Evolutionary conservation across 1,284 basidiomycete genomes (phyloP), one percentile per base, ranked within the genome.

Genomic region (Trichosporon faecale): DNA sequence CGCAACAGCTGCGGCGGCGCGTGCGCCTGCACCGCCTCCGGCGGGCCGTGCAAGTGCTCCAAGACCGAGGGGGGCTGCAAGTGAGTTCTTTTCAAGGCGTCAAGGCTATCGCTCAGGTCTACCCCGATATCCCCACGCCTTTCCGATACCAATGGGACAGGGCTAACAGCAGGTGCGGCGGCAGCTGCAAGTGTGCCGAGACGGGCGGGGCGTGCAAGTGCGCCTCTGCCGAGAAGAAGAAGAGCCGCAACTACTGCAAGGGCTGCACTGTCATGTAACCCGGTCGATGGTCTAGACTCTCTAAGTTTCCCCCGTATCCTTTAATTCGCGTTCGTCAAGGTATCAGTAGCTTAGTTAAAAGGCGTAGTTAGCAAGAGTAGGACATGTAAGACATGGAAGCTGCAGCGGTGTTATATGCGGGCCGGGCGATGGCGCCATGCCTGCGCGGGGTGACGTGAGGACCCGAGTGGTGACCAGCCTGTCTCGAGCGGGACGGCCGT

Each of bases 1-100:
- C n/a, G n/a, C 33, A 25, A 52, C 40, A 61, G 60, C 60, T 61
- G 60, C 66, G 40, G 35, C 35, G 31, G 31, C 21, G 18, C 46
- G 3, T 64, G 63, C 46, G 25, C 63, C 16, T 68, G 67, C 49
- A 52, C 49, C 67, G 21, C 46, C 31, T 44, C 44, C 14, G 67
- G 67, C 9, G 60, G 66, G 23, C 5, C 8, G 12, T 66, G 66
- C 55, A 44, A 44, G 35, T 66, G 66, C n/a, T 12, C 64, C 64
- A 74, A 18, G 55, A 3, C 49, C 49, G 49, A 27, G 25, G 49
- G 7, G 73, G 73, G 67, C 73, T 76, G 66, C 65, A 72, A 31
- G 69, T 66, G 27, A 55, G 67, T 68, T 61, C 65, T 12, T 61
- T 66, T 12, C 72, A 3, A 46, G 44, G 44, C 16, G 16, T 21